phyloP scores from a whole-genome alignment of 768 basidiomycete species.

The Tephrocybe sp. region DNA sequence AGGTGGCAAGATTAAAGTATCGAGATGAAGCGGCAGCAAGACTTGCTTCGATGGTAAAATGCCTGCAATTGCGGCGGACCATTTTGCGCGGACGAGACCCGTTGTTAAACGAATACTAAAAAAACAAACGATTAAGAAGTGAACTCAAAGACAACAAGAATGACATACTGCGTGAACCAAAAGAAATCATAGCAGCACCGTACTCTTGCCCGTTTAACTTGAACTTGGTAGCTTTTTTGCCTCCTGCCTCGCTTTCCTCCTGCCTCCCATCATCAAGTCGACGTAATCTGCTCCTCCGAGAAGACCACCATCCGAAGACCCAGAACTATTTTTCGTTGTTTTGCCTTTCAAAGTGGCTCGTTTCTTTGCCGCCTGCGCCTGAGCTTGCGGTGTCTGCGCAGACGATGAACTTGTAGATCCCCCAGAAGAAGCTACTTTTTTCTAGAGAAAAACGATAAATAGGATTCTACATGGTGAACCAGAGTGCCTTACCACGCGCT shows the following conservation, averaged over 20 bases:
- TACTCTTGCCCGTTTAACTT: not conserved
- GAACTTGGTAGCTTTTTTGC: slow-evolving; percentile 52
- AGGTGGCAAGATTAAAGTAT: too few relatives aligned
- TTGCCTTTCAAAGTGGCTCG: slow-evolving; percentile 47
- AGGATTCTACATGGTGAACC: not conserved
- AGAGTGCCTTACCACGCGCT: slow-evolving; percentile 44
- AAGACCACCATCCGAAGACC: slow-evolving; percentile 35
- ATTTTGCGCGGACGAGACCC: too few relatives aligned
- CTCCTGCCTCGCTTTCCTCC: slow-evolving; percentile 64
- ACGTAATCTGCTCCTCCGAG: slow-evolving; percentile 80
- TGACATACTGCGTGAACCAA: too few relatives aligned
- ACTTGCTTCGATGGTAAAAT: too few relatives aligned
- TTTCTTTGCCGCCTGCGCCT: slow-evolving; percentile 46
- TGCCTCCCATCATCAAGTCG: slow-evolving; percentile 65
- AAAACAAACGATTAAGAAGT: too few relatives aligned
- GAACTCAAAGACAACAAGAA: too few relatives aligned
- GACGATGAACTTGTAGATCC: slow-evolving; percentile 15
- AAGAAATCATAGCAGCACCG: too few relatives aligned
- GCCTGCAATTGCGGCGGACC: too few relatives aligned
- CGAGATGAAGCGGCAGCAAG: too few relatives aligned
- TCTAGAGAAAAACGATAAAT: slow-evolving; percentile 21
- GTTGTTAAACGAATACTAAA: too few relatives aligned
- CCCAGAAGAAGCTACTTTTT: slow-evolving; percentile 35
- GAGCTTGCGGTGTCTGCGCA: slow-evolving; percentile 25
- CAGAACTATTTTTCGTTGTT: slow-evolving; percentile 20